Base-by-base conservation (phyloP, 306 rosid species). In the Echinosophora koreensis region DNA sequence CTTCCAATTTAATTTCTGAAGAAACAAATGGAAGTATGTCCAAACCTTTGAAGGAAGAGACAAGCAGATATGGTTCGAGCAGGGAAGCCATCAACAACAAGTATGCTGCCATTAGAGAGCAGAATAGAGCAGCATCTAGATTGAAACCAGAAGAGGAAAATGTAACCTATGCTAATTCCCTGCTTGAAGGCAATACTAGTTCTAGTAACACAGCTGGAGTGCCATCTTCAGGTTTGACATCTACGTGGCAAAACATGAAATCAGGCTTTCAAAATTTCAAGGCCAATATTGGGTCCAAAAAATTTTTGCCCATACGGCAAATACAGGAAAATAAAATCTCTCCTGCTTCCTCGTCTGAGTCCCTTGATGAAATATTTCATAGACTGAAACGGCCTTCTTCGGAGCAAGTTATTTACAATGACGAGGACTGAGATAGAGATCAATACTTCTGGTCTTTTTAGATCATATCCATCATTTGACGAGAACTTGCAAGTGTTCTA, bases 351-450 rank as follows among this genome's bases (percentile, higher is more conserved):
- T 89, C 98, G 1, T 83, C 90, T 0, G 92, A 90, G 86, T 89
- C 96, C 14, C 92, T 90, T 0, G 98, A 90, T 59, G 92, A 90
- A 9, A 92, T 94, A 84, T 92, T 90, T 71, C 97, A 89, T 80
- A 81, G 88, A 86, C 85, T 89, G 41, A 90, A 88, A 80, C 90
- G 65, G 69, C 92, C 97, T 13, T 82, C 91, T 57, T 46, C 38
- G 4, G 88, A 73, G 56, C 88, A 66, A 52, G 83, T 49, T 69
- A 77, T 27, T 74, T 69, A 84, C 79, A 49, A 66, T 39, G 83
- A 85, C 1, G 92, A 88, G 27, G 93, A 87, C 35, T 73, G 84
- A 52, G 65, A 77, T 54, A 47, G 80, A 61, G 49, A 51, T 62
- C 38, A 66, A 58, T 81, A 69, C 77, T 42, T 74, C 77, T 3